Evolutionary conservation across 805 yeast genomes (phyloP), one percentile per base, ranked within the genome.

Genomic region (Metschnikowia sp.): DNA sequence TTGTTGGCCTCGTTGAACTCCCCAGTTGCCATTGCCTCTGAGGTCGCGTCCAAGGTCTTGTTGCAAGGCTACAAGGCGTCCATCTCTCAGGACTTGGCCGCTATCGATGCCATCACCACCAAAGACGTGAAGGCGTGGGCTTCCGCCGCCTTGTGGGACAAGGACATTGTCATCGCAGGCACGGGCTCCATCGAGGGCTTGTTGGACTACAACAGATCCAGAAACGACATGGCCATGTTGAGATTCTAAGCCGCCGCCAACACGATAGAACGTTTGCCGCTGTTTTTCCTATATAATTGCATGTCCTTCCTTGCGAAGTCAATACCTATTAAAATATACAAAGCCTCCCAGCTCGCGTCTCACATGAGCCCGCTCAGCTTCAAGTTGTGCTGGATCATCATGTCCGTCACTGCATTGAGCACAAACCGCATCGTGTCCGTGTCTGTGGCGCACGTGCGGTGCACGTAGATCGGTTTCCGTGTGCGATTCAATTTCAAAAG

Each of bases 401-500:
- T 76, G 68, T 94, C 98, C 1, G 97, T 89, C 8, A 90, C 96
- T 0, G 98, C 97, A 4, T 87, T 80, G 47, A 94, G 74, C 13
- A 94, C 97, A 60, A 91, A 92, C 60, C 80, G 78, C 96, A 94
- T 94, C 29, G 90, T 80, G 46, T 80, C 75, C 0, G 95, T 81
- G 64, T 94, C 98, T 0, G 99, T 94, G 0, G 99, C 99, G 69
- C 97, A 90, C 1, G 99, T 94, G 54, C 90, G 73, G 68, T 90
- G 97, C 19, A 88, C 86, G 62, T 94, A 94, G 31, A 94, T 78
- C n/a, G 90, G 92, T 53, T 83, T 80, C 40, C 80, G 76, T 31
- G 81, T 77, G 51, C 79, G 71, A 63, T 90, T 88, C 50, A 87
- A 64, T 45, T 78, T 72, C 48, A 84, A 60, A 56, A 90, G 88